Base-by-base conservation (phyloP, 108 stramenopile species). In the Fragilariopsis cylindrus region DNA sequence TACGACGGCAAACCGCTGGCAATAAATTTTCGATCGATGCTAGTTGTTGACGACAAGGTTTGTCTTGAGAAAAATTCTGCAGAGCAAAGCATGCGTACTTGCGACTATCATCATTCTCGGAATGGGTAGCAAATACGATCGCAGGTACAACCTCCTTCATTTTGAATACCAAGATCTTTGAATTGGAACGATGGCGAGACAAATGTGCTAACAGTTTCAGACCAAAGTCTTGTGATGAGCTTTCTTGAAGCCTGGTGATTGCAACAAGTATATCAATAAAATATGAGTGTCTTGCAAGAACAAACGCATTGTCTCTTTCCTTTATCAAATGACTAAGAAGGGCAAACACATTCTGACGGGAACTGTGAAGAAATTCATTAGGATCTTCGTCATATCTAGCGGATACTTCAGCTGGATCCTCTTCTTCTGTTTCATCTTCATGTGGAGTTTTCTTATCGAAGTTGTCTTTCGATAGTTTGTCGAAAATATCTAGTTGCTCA, bases 51-150 rank as follows among this genome's bases (percentile, higher is more conserved):
- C 90, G 88, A 48, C 89, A 92, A 40, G 81, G 78, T 65, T 83
- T 86, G 83, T 92, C 88, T 70, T 90, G 84, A 13, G 90, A 84
- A 3, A 94, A 77, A 57, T 94, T 94, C 68, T 94, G 93, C 21
- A 94, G 50, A 57, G 91, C 87, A 58, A 76, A 90, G 60, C 88
- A 83, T 12, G 90, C 85, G 69, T 86, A 82, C n/a, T 80, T 73
- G 13, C 91, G 81, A 13, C 78, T 74, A 7, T 88, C 84, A 9
- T 78, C 65, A 69, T 83, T 82, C 6, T 77, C 46, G 2, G 93
- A 92, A 41, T 71, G 57, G 13, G 85, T 85, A 4, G 90, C 90
- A 16, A 60, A 72, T 39, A 90, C 87, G 13, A 94, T 76, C 48
- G 82, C 82, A 1, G 86, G 85, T n/a, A 94, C 75, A 0, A 92